phyloP scores from a whole-genome alignment of 2,329 filamentous ascomycete genomes.

The Dendryphion nanum region DNA sequence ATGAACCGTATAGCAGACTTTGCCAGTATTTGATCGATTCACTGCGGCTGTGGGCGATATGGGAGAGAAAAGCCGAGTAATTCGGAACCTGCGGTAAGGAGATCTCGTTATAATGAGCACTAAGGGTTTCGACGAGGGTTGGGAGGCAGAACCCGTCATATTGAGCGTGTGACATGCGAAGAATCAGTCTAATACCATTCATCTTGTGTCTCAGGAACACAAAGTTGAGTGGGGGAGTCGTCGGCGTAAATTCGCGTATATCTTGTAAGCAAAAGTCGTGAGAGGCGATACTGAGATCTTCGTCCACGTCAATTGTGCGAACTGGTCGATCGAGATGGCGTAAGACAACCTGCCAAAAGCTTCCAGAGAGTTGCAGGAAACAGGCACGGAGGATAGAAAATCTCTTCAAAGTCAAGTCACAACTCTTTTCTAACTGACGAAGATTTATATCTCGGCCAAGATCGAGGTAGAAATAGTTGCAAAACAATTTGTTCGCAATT shows the following conservation, averaged over 20 bases:
- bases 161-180: background rate
- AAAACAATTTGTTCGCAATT: too few relatives aligned
- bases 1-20: background rate
- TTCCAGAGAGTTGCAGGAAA: too few relatives aligned
- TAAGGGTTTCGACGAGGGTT: background rate
- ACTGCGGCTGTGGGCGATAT: background rate
- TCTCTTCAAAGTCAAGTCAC: too few relatives aligned
- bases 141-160: background rate
- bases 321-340: background rate
- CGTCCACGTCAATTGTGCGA: background rate
- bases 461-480: too few relatives aligned
- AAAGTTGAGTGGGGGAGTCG: too few relatives aligned
- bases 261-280: too few relatives aligned
- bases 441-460: too few relatives aligned
- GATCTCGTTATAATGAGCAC: too few relatives aligned
- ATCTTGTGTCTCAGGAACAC: background rate
- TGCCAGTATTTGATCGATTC: background rate
- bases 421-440: too few relatives aligned
- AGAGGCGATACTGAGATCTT: background rate
- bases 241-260: too few relatives aligned
- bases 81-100: background rate
- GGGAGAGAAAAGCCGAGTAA: background rate
- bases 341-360: slow-evolving; percentile 3
- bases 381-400: too few relatives aligned
- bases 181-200: background rate